Evolutionary conservation across 2,329 filamentous ascomycete genomes (phyloP).

Genomic region (Fusarium sp.): DNA sequence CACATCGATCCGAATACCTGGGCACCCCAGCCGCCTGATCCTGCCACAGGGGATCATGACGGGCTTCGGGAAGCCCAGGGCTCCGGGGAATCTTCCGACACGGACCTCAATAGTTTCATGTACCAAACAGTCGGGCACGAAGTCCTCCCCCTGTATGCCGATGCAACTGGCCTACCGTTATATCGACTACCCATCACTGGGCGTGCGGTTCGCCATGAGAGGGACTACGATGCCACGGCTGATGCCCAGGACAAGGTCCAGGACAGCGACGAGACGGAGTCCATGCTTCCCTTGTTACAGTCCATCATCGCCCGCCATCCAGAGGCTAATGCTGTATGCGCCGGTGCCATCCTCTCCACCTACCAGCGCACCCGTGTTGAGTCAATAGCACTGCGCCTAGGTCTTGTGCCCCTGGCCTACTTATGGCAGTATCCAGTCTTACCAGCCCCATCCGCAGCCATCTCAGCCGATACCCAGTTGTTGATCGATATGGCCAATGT

Average conservation of each 20-base stretch:
- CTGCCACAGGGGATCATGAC: slow-evolving; percentile 5
- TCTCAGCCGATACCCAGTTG: slow-evolving; percentile 62
- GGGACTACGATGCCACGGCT: slow-evolving; percentile 68
- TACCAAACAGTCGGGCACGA: slow-evolving; percentile 96
- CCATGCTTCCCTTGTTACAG: slow-evolving; percentile 78
- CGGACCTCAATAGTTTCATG: slow-evolving; percentile 95
- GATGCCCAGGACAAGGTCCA: slow-evolving; percentile 25
- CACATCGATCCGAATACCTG: slow-evolving; percentile 35
- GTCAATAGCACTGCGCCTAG: slow-evolving; percentile 85
- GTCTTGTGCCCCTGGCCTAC: slow-evolving; percentile 82
- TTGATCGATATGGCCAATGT: slow-evolving; percentile 82
- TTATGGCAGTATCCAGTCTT: slow-evolving; percentile 91
- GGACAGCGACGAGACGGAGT: slow-evolving; percentile 85
- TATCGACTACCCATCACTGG: slow-evolving; percentile 83
- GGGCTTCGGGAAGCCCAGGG: slow-evolving; percentile 4
- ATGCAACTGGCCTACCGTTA: slow-evolving; percentile 81
- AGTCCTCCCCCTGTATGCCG: slow-evolving; percentile 84
- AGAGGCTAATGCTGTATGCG: slow-evolving; percentile 84
- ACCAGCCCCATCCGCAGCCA: slow-evolving; percentile 55
- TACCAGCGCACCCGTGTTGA: slow-evolving; percentile 98
- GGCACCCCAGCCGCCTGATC: slow-evolving; percentile 18
- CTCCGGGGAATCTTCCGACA: slow-evolving; percentile 41
- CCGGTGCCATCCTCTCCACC: slow-evolving; percentile 91
- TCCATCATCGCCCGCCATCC: slow-evolving; percentile 75
- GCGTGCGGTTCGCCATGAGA: slow-evolving; percentile 72